Evolutionary conservation across 768 basidiomycete species (phyloP).

Genomic region (Lentinula raphanica): DNA sequence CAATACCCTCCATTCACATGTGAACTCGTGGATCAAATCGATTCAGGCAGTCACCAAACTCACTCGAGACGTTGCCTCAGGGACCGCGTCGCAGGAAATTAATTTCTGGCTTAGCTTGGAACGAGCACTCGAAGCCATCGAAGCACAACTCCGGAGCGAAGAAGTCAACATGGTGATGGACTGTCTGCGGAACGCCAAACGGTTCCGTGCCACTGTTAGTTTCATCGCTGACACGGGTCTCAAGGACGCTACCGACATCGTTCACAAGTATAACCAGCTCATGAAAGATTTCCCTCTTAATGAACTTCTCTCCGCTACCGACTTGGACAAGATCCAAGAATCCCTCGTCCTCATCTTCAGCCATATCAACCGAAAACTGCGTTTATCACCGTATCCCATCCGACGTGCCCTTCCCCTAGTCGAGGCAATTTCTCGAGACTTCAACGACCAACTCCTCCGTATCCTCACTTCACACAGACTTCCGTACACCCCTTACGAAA

Average conservation of each 20-base stretch:
- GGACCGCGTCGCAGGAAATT: constrained; percentile 97
- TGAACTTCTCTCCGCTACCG: constrained; percentile 92
- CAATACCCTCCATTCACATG: constrained; percentile 87
- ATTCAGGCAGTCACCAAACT: constrained; percentile 96
- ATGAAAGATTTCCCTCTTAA: constrained; percentile 99
- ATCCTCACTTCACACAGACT: constrained; percentile 89
- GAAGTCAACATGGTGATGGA: constrained; percentile 93
- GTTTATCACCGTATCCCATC: constrained; percentile 94
- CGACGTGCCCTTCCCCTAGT: constrained; percentile 93
- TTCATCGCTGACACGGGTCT: constrained; percentile 97
- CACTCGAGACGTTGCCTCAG: constrained; percentile 86
- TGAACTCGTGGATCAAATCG: constrained; percentile 97
- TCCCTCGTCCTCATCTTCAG: constrained; percentile 81
- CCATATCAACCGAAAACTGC: constrained; percentile 93
- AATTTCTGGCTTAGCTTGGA: constrained; percentile 99
- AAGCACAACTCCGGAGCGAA: constrained; percentile 85
- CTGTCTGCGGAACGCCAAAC: constrained; percentile 89
- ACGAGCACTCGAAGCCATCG: constrained; percentile 88
- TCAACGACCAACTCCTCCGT: constrained; percentile 90
- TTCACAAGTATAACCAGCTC: constrained; percentile 95
- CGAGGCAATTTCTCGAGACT: constrained; percentile 96
- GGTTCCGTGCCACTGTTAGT: constrained; percentile 95
- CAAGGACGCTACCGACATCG: constrained; percentile 88
- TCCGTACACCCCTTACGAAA: constrained; percentile 90
- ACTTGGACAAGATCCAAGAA: constrained; percentile 92